Percentiles rank a stretch among this genome's conserved stretches.
These are phyloP conservation scores for Ophiocordyceps sinensis DNA, from an alignment of 2,329 filamentous ascomycete species.

Conservation along the genomic window DNA sequence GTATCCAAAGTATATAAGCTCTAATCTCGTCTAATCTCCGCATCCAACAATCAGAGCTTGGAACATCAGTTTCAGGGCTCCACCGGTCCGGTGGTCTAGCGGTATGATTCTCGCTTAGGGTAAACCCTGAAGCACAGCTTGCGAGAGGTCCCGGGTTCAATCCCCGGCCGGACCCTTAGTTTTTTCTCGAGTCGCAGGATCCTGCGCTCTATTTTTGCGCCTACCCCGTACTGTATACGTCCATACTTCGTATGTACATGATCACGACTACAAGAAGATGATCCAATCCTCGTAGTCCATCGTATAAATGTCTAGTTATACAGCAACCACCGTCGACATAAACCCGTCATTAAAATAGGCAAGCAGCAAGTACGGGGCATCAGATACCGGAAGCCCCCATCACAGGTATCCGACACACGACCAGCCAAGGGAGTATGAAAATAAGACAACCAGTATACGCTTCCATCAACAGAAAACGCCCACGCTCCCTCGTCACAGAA, in stretches of 20 bases:
- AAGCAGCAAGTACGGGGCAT: too few species aligned
- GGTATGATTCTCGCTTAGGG: slow-evolving; percentile 62
- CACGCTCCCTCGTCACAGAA: slow-evolving; percentile 34
- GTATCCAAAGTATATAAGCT: background rate
- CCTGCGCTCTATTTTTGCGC: too few species aligned
- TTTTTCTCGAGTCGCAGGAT: too few species aligned
- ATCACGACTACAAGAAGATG: too few species aligned
- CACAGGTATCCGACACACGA: background rate
- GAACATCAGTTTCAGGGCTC: slow-evolving; percentile 1
- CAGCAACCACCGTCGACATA: background rate
- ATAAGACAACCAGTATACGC: background rate
- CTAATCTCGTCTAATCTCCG: background rate
- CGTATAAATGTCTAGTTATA: background rate
- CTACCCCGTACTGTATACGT: too few species aligned
- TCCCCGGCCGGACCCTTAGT: slow-evolving; percentile 27
- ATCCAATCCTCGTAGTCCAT: too few species aligned
- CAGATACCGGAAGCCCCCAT: background rate
- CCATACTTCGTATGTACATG: too few species aligned
- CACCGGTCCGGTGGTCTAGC: slow-evolving; percentile 42
- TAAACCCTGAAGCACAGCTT: slow-evolving; percentile 21
- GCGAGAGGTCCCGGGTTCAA: slow-evolving; percentile 33
- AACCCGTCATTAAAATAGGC: background rate
- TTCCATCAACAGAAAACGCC: background rate
- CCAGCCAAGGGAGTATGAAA: too few species aligned
- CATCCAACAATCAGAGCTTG: background rate